Conservation (phyloP, 352 stramenopile genomes). For the Pythium sp. region DNA sequence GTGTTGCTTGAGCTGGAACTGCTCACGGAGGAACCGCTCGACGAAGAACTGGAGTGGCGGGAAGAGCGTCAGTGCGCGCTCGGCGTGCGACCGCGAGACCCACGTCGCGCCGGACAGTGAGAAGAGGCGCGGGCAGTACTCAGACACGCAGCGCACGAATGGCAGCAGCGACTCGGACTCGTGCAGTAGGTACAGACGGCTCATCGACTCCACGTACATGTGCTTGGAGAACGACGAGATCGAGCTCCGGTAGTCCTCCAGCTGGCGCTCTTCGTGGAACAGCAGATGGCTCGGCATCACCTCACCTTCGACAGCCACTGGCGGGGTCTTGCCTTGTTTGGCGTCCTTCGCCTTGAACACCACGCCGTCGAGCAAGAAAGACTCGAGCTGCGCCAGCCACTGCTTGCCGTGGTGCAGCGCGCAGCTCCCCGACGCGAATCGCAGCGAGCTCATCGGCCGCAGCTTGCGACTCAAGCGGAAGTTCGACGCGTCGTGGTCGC, state of each 20-base stretch:
- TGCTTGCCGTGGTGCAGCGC: conserved; percentile 51
- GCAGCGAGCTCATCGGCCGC: conserved; percentile 74
- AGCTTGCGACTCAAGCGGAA: conserved; percentile 75
- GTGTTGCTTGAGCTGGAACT: conserved; percentile 12
- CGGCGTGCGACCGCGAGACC: conserved; percentile 51
- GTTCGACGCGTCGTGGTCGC: conserved; percentile 33
- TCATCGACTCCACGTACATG: conserved; percentile 87
- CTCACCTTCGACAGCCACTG: neutral
- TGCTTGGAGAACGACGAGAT: conserved; percentile 81
- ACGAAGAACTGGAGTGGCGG: conserved; percentile 52
- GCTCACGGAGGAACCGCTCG: conserved; percentile 22
- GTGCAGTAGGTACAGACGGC: conserved; percentile 74
- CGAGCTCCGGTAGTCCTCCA: conserved; percentile 66
- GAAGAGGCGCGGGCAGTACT: conserved; percentile 66
- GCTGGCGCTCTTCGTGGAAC: conserved; percentile 78
- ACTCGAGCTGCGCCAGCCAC: conserved; percentile 74
- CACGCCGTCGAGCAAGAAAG: conserved; percentile 55
- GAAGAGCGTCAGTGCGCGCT: conserved; percentile 65
- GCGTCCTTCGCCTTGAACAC: conserved; percentile 33
- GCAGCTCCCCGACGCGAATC: conserved; percentile 65
- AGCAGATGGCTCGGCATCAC: conserved; percentile 59
- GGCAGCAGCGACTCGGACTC: conserved; percentile 46
- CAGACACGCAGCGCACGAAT: conserved; percentile 60
- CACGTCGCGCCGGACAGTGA: conserved; percentile 44
- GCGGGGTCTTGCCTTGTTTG: neutral